A percentile compares a stretch with the other conserved stretches of the same genome.
phyloP scores from a whole-genome alignment of 164 flowering plant species.

The Nymphaea colorata region DNA sequence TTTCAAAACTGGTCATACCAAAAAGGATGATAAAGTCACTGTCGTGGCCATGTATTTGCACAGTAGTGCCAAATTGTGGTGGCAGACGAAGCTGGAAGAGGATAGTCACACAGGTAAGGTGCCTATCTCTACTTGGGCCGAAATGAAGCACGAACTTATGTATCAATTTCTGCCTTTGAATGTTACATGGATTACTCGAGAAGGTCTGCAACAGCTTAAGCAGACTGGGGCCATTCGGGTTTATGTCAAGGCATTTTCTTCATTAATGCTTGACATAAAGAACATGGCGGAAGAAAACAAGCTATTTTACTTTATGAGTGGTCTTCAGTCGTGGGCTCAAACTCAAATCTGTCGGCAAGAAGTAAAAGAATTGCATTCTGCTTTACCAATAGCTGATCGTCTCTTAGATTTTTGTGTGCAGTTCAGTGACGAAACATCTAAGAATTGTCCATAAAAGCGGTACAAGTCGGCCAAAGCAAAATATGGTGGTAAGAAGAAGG shows the following conservation, averaged over 20 bases:
- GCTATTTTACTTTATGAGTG: conserved; percentile 7
- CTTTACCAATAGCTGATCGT: background rate
- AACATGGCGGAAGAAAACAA: conserved; percentile 16
- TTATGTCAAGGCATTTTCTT: conserved; percentile 8
- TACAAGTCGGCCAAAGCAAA: background rate
- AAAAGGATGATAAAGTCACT: background rate
- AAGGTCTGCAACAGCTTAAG: conserved; percentile 1
- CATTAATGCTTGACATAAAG: conserved; percentile 5
- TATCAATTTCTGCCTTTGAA: conserved; percentile 8
- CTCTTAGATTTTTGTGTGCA: conserved; percentile 2
- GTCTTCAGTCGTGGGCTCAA: conserved; percentile 9
- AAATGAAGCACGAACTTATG: conserved; percentile 2
- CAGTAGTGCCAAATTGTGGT: conserved; percentile 5
- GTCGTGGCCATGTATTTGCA: conserved; percentile 2
- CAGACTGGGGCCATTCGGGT: conserved; percentile 1
- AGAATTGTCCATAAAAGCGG: background rate
- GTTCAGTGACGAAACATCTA: background rate
- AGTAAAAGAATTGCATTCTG: conserved; percentile 6
- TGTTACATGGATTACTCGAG: conserved; percentile 7
- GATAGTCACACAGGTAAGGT: too few species aligned
- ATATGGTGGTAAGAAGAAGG: background rate
- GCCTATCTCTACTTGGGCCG: background rate
- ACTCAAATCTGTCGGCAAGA: conserved; percentile 6
- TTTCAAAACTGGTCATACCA: conserved; percentile 1
- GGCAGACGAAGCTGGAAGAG: background rate